Percentiles rank a stretch among this genome's conserved stretches.
Conservation (phyloP, 805 yeast genomes). For the Metschnikowia reukaufii region DNA sequence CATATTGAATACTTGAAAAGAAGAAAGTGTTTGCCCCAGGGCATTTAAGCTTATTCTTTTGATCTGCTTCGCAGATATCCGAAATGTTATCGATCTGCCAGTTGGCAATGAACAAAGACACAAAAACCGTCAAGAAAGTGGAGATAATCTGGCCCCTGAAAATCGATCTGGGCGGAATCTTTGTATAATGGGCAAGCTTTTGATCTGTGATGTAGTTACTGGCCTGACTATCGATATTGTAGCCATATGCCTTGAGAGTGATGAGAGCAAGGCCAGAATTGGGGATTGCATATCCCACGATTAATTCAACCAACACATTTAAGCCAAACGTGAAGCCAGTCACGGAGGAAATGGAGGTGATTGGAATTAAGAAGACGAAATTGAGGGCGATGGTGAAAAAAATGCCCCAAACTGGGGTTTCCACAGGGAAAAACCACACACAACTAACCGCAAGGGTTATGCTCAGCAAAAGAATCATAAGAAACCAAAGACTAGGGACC, state of each 20-base stretch:
- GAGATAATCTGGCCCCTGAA: constrained; percentile 41
- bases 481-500: constrained; percentile 76
- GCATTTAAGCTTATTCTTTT: constrained; percentile 37
- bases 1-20: constrained; percentile 54
- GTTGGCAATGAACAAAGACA: constrained; percentile 37
- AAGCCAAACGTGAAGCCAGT: constrained; percentile 61
- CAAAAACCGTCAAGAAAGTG: constrained; percentile 34
- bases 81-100: constrained; percentile 41
- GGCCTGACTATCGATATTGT: constrained; percentile 64
- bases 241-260: constrained; percentile 51
- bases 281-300: constrained; percentile 65
- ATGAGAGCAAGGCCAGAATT: constrained; percentile 65
- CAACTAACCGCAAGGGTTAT: constrained; percentile 44
- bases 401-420: constrained; percentile 64
- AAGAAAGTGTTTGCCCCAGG: constrained; percentile 51
- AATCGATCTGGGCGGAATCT: constrained; percentile 27
- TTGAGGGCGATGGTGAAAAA: constrained; percentile 58
- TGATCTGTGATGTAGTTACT: constrained; percentile 46
- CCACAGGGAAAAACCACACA: constrained; percentile 49
- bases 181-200: constrained; percentile 28
- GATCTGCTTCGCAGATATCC: constrained; percentile 37
- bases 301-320: constrained; percentile 61
- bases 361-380: constrained; percentile 56
- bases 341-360: constrained; percentile 59
- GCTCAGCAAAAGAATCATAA: constrained; percentile 44